These are phyloP conservation scores for Melampsora americana DNA, from an alignment of 1,284 basidiomycete species.

Conservation along the genomic window DNA sequence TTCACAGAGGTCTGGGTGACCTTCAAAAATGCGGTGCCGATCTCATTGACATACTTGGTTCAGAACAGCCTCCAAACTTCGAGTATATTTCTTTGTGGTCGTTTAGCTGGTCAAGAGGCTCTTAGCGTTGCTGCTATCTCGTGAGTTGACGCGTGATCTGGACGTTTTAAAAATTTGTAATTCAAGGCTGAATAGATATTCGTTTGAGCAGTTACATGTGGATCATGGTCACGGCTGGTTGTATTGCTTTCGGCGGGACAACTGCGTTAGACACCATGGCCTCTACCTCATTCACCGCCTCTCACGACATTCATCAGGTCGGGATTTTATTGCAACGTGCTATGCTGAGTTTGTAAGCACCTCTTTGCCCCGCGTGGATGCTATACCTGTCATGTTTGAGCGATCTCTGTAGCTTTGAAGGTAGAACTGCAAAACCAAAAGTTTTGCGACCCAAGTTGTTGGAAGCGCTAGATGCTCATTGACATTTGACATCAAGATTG, in stretches of 20 bases:
- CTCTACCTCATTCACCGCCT: constrained; percentile 69
- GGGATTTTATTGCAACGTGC: constrained; percentile 69
- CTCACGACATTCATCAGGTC: constrained; percentile 59
- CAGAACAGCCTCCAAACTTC: constrained; percentile 70
- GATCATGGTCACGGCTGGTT: constrained; percentile 55
- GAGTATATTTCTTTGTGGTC: constrained; percentile 64
- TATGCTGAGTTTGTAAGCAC: constrained; percentile 60
- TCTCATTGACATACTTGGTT: constrained; percentile 62
- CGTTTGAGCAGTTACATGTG: neutral
- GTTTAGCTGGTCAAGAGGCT: constrained; percentile 64
- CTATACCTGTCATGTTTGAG: no score
- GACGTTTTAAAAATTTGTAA: constrained; percentile 46
- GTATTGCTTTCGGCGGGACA: constrained; percentile 69
- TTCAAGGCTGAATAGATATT: no score
- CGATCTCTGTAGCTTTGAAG: no score
- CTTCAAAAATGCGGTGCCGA: neutral
- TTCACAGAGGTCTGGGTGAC: constrained; percentile 3
- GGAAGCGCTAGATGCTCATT: no score
- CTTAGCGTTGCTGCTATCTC: constrained; percentile 69
- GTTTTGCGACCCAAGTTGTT: no score
- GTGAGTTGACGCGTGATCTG: constrained; percentile 69
- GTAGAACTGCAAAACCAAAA: no score
- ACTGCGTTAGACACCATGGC: constrained; percentile 73
- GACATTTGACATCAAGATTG: no score
- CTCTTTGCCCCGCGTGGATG: no score